Evolutionary conservation across 2,329 filamentous ascomycete genomes (phyloP), one percentile per base, ranked within the genome.

Genomic region (Sarocladium kiliense): DNA sequence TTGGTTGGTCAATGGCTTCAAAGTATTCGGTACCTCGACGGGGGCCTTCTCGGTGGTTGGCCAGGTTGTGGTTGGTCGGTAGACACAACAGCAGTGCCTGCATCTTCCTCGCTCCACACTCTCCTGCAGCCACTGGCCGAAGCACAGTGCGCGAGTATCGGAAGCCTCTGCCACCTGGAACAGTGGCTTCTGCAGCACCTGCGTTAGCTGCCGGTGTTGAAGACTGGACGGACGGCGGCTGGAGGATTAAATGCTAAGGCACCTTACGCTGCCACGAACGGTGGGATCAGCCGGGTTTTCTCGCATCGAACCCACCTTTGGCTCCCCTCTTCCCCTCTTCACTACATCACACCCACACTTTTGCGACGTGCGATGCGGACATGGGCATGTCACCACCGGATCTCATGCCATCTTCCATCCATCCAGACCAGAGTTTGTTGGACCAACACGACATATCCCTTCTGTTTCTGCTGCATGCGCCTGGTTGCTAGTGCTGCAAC

Each of bases 1-100:
- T 16, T 47, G 44, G 44, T 47, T 47, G 44, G 44, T 47, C 44
- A 47, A 47, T 47, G 44, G 44, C 44, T 47, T 11, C 12, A 47
- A 47, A 26, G 44, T 47, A 47, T 18, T 30, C 44, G 44, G 44
- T 47, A 47, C 44, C 44, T 47, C 4, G 21, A 25, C 7, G 23
- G 41, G 18, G n/a, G n/a, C n/a, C n/a, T n/a, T n/a, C n/a, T n/a
- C n/a, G n/a, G n/a, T n/a, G n/a, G n/a, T n/a, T n/a, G n/a, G n/a
- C n/a, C n/a, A n/a, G n/a, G n/a, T n/a, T n/a, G n/a, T 25, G n/a
- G 19, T 44, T 7, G 41, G 21, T 44, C 7, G 41, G 7, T 9
- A 9, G 36, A 6, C n/a, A 16, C n/a, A 14, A 6, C 7, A 18
- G 36, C 36, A 39, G 12, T 39, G 16, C 36, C n/a, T 14, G 36